A percentile compares a stretch with the other conserved stretches of the same genome.
These are phyloP conservation scores for Solanum dulcamara DNA, from an alignment of 257 asterid genomes.

Conservation along the genomic window DNA sequence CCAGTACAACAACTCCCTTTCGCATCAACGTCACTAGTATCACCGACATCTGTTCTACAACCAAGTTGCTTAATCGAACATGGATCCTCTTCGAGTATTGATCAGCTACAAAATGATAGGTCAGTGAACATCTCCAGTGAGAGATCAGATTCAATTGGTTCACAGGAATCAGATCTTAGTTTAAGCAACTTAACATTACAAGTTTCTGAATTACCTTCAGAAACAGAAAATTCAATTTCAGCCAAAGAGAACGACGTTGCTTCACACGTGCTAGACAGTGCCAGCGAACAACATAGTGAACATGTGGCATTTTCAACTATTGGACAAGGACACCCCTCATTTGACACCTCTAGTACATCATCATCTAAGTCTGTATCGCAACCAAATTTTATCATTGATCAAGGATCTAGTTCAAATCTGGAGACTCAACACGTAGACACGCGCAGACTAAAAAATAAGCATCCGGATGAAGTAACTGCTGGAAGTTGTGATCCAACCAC, in stretches of 20 bases:
- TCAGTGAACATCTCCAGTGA: background rate
- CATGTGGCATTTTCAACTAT: background rate
- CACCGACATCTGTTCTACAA: background rate
- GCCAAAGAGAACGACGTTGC: background rate
- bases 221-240: background rate
- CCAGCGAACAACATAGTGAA: background rate
- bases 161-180: slow-evolving; percentile 1
- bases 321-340: background rate
- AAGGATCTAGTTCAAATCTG: background rate
- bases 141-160: slow-evolving; percentile 1
- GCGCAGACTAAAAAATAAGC: background rate
- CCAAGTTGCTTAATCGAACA: background rate
- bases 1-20: background rate
- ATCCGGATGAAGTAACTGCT: background rate
- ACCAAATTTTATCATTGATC: background rate
- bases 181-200: background rate
- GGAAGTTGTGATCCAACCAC: background rate
- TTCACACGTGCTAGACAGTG: background rate
- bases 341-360: background rate
- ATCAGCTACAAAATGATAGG: background rate
- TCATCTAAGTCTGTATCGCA: background rate
- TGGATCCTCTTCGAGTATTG: background rate
- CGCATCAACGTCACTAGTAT: background rate
- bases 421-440: background rate
- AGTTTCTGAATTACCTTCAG: background rate